A percentile compares a stretch with the other conserved stretches of the same genome.
Conservation (phyloP, 495 filamentous ascomycete genomes). For the Aspergillus egyptiacus region DNA sequence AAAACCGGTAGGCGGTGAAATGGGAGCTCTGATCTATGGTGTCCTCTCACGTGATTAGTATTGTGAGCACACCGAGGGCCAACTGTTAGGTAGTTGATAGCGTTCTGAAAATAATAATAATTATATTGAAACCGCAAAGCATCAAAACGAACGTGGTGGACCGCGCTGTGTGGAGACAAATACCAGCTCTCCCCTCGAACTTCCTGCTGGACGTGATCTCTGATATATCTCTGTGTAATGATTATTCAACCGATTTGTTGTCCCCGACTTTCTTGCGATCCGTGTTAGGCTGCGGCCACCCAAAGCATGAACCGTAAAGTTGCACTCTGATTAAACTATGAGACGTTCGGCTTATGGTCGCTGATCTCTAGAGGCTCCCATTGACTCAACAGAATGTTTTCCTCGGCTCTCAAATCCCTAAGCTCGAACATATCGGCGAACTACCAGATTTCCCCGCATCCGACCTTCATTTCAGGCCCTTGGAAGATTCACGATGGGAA, state of each 20-base stretch:
- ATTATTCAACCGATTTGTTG: conserved; percentile 3
- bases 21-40: neutral
- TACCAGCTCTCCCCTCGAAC: neutral
- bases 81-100: neutral
- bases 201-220: neutral
- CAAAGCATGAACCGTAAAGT: conserved; percentile 2
- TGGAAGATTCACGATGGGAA: conserved; percentile 98
- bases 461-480: conserved; percentile 70
- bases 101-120: neutral
- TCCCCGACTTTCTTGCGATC: neutral
- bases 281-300: conserved; percentile 4
- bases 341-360: conserved; percentile 1
- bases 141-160: neutral
- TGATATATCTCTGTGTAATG: neutral
- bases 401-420: conserved; percentile 86
- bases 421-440: conserved; percentile 84
- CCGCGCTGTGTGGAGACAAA: neutral
- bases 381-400: conserved; percentile 60
- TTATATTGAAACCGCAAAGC: neutral
- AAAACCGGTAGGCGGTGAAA: conserved; percentile 14
- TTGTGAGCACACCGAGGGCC: neutral
- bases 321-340: conserved; percentile 7
- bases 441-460: conserved; percentile 68
- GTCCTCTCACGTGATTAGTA: conserved; percentile 13
- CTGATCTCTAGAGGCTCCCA: neutral